Base-by-base conservation (phyloP, 1,284 basidiomycete genomes). In the Leccinum pachyderme region DNA sequence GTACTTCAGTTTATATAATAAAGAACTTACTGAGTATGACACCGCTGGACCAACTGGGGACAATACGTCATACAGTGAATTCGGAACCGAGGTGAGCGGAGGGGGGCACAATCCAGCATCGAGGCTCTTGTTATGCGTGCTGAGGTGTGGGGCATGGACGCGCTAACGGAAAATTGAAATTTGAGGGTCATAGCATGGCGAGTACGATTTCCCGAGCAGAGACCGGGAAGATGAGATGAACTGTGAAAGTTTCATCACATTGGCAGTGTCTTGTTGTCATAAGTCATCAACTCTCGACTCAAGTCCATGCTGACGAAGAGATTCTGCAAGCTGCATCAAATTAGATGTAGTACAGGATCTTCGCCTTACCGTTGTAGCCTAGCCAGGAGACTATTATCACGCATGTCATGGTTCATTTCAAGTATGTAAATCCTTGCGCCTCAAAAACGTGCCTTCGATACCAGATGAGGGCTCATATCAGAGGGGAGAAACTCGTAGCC, bases 1-100 rank as follows among this genome's bases (percentile, higher is more conserved):
- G 18, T 18, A 18, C 18, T 18, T 18, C 18, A 18, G n/a, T n/a
- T n/a, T n/a, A n/a, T n/a, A n/a, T n/a, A n/a, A n/a, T n/a, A n/a
- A n/a, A n/a, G n/a, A n/a, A n/a, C n/a, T n/a, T n/a, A n/a, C n/a
- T n/a, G n/a, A 24, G 12, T 13, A 49, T 27, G 33, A 12, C 31
- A 29, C 37, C 7, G 28, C n/a, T 11, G 11, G 35, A 27, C 39
- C 7, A 39, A 15, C 48, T 31, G 46, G 35, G 43, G 15, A 61
- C 56, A 59, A 63, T 61, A 45, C 28, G 29, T 3, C 12, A 13
- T n/a, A 15, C 12, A 9, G 18, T n/a, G 25, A 9, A 1, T 31
- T 24, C 12, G 18, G 7, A 18, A 8, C 9, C 22, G 11, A 32
- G 52, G 15, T 47, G 52, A 25, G 53, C 31, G 9, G 18, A 22